phyloP scores from a whole-genome alignment of 306 rosid species.

The Senna tora region DNA sequence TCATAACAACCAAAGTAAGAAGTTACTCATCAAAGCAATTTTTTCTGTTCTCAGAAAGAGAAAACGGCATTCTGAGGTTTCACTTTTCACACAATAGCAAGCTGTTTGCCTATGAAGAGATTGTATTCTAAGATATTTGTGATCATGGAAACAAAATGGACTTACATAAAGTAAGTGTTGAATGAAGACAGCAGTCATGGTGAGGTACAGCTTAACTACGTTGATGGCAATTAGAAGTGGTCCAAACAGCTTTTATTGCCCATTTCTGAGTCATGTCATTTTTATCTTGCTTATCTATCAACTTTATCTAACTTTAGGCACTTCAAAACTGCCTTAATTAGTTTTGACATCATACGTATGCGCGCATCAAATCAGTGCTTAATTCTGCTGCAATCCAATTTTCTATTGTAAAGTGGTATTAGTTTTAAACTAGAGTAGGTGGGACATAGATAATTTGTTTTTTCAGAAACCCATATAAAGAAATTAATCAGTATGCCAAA shows the following conservation, averaged over 20 bases:
- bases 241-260: conserved; percentile 26
- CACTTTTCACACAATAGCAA: conserved; percentile 24
- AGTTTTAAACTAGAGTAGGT: conserved; percentile 34
- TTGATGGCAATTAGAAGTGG: conserved; percentile 32
- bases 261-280: conserved; percentile 35
- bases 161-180: conserved; percentile 29
- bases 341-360: conserved; percentile 31
- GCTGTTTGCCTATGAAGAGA: conserved; percentile 4
- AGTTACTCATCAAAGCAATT: conserved; percentile 8
- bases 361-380: conserved; percentile 33
- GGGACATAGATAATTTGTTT: conserved; percentile 32
- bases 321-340: conserved; percentile 30
- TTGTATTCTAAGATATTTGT: not conserved
- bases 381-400: conserved; percentile 29
- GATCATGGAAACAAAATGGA: conserved; percentile 19
- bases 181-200: conserved; percentile 16
- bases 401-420: conserved; percentile 19
- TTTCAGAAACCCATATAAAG: conserved; percentile 2
- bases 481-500: conserved; percentile 11
- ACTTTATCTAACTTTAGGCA: conserved; percentile 35
- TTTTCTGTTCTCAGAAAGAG: not conserved
- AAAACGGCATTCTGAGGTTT: conserved; percentile 33
- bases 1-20: conserved; percentile 27
- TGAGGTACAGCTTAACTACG: conserved; percentile 17
- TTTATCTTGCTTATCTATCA: conserved; percentile 17